Percentiles rank a stretch among this genome's conserved stretches.
These are phyloP conservation scores for Nemophila menziesii DNA, from an alignment of 257 asterid genomes.

Conservation along the genomic window DNA sequence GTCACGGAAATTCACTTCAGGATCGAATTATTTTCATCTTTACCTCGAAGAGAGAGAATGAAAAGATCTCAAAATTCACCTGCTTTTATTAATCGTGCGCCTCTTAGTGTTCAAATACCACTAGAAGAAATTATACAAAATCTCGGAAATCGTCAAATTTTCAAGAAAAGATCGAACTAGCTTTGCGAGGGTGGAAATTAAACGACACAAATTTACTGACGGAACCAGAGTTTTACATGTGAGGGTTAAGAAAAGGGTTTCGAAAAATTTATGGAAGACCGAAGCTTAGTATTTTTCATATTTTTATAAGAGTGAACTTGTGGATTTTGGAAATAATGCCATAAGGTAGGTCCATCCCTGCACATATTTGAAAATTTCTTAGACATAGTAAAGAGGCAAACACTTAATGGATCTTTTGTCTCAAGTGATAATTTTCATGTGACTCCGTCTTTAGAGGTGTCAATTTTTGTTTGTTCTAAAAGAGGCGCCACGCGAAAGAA, in stretches of 20 bases:
- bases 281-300: too few species aligned
- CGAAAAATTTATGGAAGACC: too few species aligned
- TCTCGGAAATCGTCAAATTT: slow-evolving; percentile 33
- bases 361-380: too few species aligned
- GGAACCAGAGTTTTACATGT: too few species aligned
- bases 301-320: too few species aligned
- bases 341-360: too few species aligned
- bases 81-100: slow-evolving; percentile 46
- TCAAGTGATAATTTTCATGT: slow-evolving; percentile 68
- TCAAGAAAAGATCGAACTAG: slow-evolving; percentile 67
- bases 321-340: too few species aligned
- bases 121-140: too few species aligned
- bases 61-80: slow-evolving; percentile 51
- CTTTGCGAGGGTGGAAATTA: slow-evolving; percentile 69
- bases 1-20: slow-evolving; percentile 93
- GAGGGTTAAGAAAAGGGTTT: too few species aligned
- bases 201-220: slow-evolving; percentile 34
- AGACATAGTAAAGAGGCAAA: slow-evolving; percentile 31
- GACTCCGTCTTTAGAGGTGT: slow-evolving; percentile 79
- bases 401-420: slow-evolving; percentile 70
- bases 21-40: slow-evolving; percentile 74
- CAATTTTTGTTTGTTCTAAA: too few species aligned
- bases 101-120: slow-evolving; percentile 70
- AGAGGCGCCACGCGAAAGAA: slow-evolving; percentile 70
- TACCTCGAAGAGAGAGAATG: slow-evolving; percentile 56